A percentile compares a stretch with the other conserved stretches of the same genome.
Evolutionary conservation across 345 rosid species (phyloP).

Genomic region (Bretschneidera sinensis): DNA sequence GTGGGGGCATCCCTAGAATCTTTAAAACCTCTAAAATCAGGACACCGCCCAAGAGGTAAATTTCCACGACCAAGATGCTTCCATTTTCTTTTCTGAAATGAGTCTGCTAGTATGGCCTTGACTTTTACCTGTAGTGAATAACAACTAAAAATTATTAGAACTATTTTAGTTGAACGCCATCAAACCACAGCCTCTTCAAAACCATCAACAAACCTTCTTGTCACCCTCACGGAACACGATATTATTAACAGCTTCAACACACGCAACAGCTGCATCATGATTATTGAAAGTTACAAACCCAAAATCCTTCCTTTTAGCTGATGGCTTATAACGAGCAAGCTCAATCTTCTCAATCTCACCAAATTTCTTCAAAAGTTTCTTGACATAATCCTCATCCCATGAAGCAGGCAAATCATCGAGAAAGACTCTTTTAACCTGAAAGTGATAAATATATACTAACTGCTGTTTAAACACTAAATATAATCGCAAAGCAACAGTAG

Average conservation of each 20-base stretch:
- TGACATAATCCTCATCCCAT: conserved; percentile 72
- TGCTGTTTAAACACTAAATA: too few relatives aligned
- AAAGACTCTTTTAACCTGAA: conserved; percentile 71
- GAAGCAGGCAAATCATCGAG: conserved; percentile 65
- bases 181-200: too few relatives aligned
- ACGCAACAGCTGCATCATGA: conserved; percentile 68
- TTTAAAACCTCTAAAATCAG: too few relatives aligned
- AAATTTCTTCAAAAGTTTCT: conserved; percentile 47
- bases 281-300: conserved; percentile 73
- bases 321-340: conserved; percentile 80
- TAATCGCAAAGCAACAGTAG: too few relatives aligned
- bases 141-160: too few relatives aligned
- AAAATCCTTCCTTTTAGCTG: conserved; percentile 72
- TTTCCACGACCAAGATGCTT: conserved; percentile 42
- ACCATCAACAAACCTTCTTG: conserved; percentile 40
- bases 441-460: too few relatives aligned
- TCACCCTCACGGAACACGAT: conserved; percentile 63
- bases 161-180: too few relatives aligned
- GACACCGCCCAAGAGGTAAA: conserved; percentile 43
- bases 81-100: conserved; percentile 67
- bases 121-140: conserved; percentile 54
- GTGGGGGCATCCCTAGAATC: too few relatives aligned
- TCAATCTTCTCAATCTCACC: conserved; percentile 69
- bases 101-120: conserved; percentile 68
- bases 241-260: conserved; percentile 77